Percentiles rank a stretch among this genome's conserved stretches.
Conservation (phyloP, 768 basidiomycete genomes). For the Megacollybia marginata region DNA sequence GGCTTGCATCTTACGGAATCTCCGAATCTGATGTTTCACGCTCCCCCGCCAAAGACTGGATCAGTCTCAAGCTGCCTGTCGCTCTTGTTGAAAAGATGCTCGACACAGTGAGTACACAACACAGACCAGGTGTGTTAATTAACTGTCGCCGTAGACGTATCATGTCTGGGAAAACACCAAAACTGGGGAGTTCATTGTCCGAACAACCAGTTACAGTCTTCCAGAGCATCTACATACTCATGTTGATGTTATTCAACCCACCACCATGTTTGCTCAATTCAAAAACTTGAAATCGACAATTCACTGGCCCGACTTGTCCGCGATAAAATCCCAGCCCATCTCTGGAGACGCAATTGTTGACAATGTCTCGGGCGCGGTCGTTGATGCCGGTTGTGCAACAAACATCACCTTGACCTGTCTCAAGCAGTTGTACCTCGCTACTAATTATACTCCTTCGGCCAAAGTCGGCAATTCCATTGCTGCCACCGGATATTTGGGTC, state of each 20-base stretch:
- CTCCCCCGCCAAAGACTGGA: slow-evolving; percentile 66
- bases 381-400: slow-evolving; percentile 22
- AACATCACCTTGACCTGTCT: slow-evolving; percentile 54
- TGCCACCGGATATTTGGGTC: slow-evolving; percentile 48
- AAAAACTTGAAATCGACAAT: slow-evolving; percentile 36
- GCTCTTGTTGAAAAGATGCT: slow-evolving; percentile 60
- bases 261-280: slow-evolving; percentile 54
- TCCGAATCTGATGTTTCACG: slow-evolving; percentile 36
- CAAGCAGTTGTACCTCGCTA: slow-evolving; percentile 45
- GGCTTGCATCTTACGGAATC: slow-evolving; percentile 55
- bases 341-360: neutral
- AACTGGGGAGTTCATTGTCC: slow-evolving; percentile 47
- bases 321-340: neutral
- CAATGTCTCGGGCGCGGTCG: neutral
- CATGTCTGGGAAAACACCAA: slow-evolving; percentile 49
- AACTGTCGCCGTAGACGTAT: slow-evolving; percentile 29
- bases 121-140: neutral
- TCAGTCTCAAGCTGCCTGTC: slow-evolving; percentile 52
- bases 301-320: slow-evolving; percentile 12
- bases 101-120: slow-evolving; percentile 32
- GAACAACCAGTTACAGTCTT: slow-evolving; percentile 65
- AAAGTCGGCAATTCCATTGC: slow-evolving; percentile 46
- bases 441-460: slow-evolving; percentile 34
- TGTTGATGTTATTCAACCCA: slow-evolving; percentile 65
- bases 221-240: slow-evolving; percentile 52